These are phyloP conservation scores for Eimeria necatrix DNA, from an alignment of 169 alveolate genomes.

Conservation along the genomic window DNA sequence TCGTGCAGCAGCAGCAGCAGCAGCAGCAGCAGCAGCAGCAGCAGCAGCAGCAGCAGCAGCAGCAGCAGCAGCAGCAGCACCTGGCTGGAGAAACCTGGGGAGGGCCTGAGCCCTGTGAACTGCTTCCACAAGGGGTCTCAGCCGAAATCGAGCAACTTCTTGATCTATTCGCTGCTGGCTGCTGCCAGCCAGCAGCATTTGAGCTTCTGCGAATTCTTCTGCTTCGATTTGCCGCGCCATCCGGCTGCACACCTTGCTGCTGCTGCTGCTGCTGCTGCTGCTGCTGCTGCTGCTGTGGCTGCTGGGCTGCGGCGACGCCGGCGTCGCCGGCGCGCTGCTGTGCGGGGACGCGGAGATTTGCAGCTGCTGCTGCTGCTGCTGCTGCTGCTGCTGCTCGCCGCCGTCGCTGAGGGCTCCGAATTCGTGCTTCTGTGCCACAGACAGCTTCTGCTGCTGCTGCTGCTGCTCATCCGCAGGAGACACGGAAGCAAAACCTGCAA, in stretches of 20 bases:
- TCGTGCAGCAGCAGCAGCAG: too few species aligned
- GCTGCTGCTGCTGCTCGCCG: not conserved
- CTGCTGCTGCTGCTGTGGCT: not conserved
- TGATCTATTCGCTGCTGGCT: slow-evolving; percentile 30
- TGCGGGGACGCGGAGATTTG: too few species aligned
- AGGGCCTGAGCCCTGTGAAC: slow-evolving; percentile 22
- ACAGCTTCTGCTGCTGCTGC: slow-evolving; percentile 62
- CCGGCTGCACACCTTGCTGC: not conserved
- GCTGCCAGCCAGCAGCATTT: slow-evolving; percentile 28
- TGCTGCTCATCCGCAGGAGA: not conserved
- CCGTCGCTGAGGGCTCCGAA: not conserved
- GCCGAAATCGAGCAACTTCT: not conserved
- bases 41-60: not conserved
- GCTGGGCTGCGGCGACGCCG: too few species aligned
- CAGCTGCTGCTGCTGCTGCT: slow-evolving; percentile 58
- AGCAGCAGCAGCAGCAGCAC: slow-evolving; percentile 39
- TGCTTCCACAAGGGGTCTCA: slow-evolving; percentile 49
- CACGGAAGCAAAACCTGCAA: not conserved
- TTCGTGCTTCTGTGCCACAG: not conserved
- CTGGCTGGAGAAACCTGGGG: not conserved
- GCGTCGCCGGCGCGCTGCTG: too few species aligned
- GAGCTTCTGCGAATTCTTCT: slow-evolving; percentile 2
- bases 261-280: slow-evolving; percentile 29
- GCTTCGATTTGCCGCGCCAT: slow-evolving; percentile 9
- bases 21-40: too few species aligned